A percentile compares a stretch with the other conserved stretches of the same genome.
Evolutionary conservation across 805 yeast genomes (phyloP).

Genomic region (Nakazawaea populi): DNA sequence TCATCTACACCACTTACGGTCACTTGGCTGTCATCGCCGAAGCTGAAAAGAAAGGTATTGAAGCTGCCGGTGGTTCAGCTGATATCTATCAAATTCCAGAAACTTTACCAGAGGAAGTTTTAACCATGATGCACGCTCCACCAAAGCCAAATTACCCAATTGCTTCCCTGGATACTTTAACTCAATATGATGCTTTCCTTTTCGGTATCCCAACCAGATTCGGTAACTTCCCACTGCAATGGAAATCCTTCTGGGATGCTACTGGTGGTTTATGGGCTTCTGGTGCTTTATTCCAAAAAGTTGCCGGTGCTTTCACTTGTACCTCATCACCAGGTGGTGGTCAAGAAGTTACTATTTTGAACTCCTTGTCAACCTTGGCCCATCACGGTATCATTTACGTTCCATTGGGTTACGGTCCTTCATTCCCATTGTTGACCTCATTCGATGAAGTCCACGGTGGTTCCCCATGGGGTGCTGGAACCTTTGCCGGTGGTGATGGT

Average conservation of each 20-base stretch:
- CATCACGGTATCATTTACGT: constrained; percentile 81
- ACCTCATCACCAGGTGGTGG: constrained; percentile 82
- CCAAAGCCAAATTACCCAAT: constrained; percentile 58
- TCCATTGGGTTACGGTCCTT: constrained; percentile 68
- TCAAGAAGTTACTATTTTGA: constrained; percentile 66
- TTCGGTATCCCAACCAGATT: constrained; percentile 86
- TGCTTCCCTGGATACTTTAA: constrained; percentile 53
- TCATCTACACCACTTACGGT: constrained; percentile 72
- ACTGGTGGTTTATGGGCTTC: constrained; percentile 78
- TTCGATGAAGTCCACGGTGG: constrained; percentile 70
- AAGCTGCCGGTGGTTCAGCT: constrained; percentile 62
- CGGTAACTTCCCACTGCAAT: constrained; percentile 77
- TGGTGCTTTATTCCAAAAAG: constrained; percentile 70
- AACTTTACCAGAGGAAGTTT: constrained; percentile 57
- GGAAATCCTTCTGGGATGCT: constrained; percentile 69
- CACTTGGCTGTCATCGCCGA: constrained; percentile 68
- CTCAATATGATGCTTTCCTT: constrained; percentile 69
- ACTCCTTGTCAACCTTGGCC: constrained; percentile 55
- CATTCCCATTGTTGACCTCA: constrained; percentile 47
- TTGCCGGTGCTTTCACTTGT: constrained; percentile 65
- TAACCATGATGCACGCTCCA: constrained; percentile 56
- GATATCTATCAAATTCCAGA: constrained; percentile 73
- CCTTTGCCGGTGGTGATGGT: constrained; percentile 73
- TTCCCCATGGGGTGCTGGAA: constrained; percentile 85
- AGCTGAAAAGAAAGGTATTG: constrained; percentile 61